Evolutionary conservation across 139 green algal genomes (phyloP), one percentile per base, ranked within the genome.

Genomic region (Eudorina sp.): DNA sequence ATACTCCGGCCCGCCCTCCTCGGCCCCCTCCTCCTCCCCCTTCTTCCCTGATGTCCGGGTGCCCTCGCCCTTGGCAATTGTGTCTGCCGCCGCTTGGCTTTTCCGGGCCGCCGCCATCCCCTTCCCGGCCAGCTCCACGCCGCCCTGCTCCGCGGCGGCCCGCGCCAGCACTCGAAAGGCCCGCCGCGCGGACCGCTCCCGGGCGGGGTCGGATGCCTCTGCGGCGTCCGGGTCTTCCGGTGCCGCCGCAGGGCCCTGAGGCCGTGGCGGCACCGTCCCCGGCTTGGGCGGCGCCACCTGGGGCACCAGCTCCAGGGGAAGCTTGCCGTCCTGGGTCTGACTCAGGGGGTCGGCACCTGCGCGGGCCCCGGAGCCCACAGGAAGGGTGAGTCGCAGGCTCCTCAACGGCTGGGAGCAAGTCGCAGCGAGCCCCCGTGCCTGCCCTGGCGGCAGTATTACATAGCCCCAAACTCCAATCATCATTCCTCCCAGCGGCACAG

Each of bases 221-320:
- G 27, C 46, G 73, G 45, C 45, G 45, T 83, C 48, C 0, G 76
- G 36, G 2, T 53, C 62, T 43, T 18, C 62, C 8, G 62, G 29
- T n/a, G 29, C n/a, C n/a, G 14, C 29, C 8, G 62, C 69, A 34
- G 69, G n/a, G n/a, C n/a, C n/a, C 69, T 11, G 70, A 5, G 18
- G 2, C 70, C 38, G 70, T 19, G 16, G 27, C 41, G 60, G 43
- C 78, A 40, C 38, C 0, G 23, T 43, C 29, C 38, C 21, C 13
- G 38, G 77, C 68, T 41, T 69, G 21, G 9, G 34, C 48, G 66
- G 68, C 5, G 68, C 83, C 9, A 27, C 69, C 13, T 11, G 25
- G 11, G 51, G 83, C 53, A 88, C 68, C 48, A 88, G 83, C 68
- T 88, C 68, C 48, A 73, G 38, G 13, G 83, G 68, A 69, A 88